A percentile compares a stretch with the other conserved stretches of the same genome.
Conservation (phyloP, 2,329 filamentous ascomycete genomes). For the Clonostachys byssicola region DNA sequence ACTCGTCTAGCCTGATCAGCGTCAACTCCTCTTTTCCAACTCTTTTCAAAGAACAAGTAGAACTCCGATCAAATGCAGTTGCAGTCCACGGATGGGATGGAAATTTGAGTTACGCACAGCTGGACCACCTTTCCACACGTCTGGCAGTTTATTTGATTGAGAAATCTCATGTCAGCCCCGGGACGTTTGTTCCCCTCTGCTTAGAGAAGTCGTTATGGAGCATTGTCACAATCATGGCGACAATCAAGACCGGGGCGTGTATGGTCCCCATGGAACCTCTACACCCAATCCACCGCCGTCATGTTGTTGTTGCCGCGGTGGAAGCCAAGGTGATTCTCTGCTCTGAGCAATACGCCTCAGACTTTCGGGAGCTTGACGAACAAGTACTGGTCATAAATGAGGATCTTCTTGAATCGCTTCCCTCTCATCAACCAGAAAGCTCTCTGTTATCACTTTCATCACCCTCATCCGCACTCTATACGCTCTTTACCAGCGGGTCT, state of each 20-base stretch:
- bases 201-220: constrained; percentile 19
- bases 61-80: constrained; percentile 23
- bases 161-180: constrained; percentile 13
- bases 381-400: constrained; percentile 10
- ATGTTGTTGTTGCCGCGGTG: constrained; percentile 2
- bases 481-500: constrained; percentile 48
- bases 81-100: constrained; percentile 47
- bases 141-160: constrained; percentile 30
- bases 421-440: neutral
- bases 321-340: constrained; percentile 2
- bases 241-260: constrained; percentile 22
- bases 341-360: neutral
- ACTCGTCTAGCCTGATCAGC: no score
- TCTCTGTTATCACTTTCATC: neutral
- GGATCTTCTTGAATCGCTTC: no score
- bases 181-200: constrained; percentile 11
- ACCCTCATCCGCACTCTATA: constrained; percentile 10
- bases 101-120: constrained; percentile 35
- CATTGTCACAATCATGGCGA: constrained; percentile 17
- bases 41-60: constrained; percentile 31
- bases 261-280: constrained; percentile 22
- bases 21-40: constrained; percentile 34
- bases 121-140: constrained; percentile 33
- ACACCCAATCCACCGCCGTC: constrained; percentile 2
- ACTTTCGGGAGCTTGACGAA: neutral